phyloP scores from a whole-genome alignment of 23 red algal genomes.

The Gracilariopsis chorda region DNA sequence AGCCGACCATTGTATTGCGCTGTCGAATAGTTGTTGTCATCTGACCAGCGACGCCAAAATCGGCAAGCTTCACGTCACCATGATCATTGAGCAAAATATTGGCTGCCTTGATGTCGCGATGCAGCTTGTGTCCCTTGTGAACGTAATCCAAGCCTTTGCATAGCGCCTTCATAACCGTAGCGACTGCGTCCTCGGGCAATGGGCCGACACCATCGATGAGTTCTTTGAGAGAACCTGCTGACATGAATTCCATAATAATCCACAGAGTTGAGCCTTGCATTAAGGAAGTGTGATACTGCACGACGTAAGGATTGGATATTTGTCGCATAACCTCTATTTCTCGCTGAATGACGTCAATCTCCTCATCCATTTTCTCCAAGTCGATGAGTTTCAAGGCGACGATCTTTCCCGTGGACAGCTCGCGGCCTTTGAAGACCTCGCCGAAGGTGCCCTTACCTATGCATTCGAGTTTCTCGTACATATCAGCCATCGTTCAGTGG shows the following conservation, averaged over 20 bases:
- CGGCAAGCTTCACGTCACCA: constrained; percentile 97
- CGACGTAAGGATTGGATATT: constrained; percentile 83
- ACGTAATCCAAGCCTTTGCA: constrained; percentile 84
- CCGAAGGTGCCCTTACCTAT: constrained; percentile 90
- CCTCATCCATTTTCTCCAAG: constrained; percentile 84
- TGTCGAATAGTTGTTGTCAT: constrained; percentile 84
- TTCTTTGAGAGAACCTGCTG: constrained; percentile 85
- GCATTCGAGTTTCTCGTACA: constrained; percentile 50
- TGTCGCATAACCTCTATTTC: constrained; percentile 91
- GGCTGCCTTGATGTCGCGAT: constrained; percentile 97
- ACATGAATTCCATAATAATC: constrained; percentile 99
- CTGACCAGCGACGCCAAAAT: constrained; percentile 97
- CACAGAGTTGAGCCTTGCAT: constrained; percentile 75
- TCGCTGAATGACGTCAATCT: constrained; percentile 92
- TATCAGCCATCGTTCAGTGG: constrained; percentile 44
- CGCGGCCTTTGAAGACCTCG: constrained; percentile 81
- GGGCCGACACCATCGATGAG: constrained; percentile 72
- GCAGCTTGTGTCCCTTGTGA: constrained; percentile 79
- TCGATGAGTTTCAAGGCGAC: constrained; percentile 91
- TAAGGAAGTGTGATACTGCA: constrained; percentile 84
- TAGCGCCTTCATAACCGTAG: constrained; percentile 71
- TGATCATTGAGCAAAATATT: constrained; percentile 84
- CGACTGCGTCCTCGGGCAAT: constrained; percentile 80
- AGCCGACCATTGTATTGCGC: constrained; percentile 96
- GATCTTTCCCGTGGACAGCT: constrained; percentile 49